A percentile compares a stretch with the other conserved stretches of the same genome.
phyloP scores from a whole-genome alignment of 306 rosid species.

The Trifolium dubium region DNA sequence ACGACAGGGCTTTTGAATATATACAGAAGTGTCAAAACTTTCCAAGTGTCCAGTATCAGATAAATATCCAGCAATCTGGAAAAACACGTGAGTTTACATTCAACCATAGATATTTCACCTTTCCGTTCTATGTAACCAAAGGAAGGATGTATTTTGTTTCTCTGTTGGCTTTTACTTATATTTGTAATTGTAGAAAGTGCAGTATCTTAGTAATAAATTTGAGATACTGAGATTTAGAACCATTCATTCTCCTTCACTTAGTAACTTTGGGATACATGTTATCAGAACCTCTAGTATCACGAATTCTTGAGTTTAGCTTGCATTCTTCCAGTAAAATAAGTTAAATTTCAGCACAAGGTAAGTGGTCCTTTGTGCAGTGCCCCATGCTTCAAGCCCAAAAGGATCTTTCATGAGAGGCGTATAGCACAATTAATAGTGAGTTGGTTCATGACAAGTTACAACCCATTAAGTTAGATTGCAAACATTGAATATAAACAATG shows the following conservation, averaged over 20 bases:
- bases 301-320: background rate
- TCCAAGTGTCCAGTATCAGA: conserved; percentile 79
- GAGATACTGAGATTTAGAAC: background rate
- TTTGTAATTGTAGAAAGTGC: conserved; percentile 17
- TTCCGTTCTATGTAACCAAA: conserved; percentile 20
- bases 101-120: conserved; percentile 28
- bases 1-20: conserved; percentile 89
- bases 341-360: conserved; percentile 2
- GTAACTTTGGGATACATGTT: conserved; percentile 4
- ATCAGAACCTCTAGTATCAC: background rate
- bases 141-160: conserved; percentile 24
- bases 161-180: conserved; percentile 29
- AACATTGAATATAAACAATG: no score
- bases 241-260: background rate
- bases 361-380: conserved; percentile 3
- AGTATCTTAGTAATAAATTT: conserved; percentile 8
- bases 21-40: conserved; percentile 59
- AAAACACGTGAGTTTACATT: conserved; percentile 75
- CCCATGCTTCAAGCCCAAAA: background rate
- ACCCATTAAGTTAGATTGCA: background rate
- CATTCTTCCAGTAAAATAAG: background rate
- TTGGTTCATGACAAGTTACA: conserved; percentile 24
- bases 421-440: background rate
- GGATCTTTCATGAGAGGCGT: background rate
- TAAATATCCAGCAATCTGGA: conserved; percentile 75